phyloP scores from a whole-genome alignment of 371 early-diverging fungal genomes.

The Lichtheimia hyalospora region DNA sequence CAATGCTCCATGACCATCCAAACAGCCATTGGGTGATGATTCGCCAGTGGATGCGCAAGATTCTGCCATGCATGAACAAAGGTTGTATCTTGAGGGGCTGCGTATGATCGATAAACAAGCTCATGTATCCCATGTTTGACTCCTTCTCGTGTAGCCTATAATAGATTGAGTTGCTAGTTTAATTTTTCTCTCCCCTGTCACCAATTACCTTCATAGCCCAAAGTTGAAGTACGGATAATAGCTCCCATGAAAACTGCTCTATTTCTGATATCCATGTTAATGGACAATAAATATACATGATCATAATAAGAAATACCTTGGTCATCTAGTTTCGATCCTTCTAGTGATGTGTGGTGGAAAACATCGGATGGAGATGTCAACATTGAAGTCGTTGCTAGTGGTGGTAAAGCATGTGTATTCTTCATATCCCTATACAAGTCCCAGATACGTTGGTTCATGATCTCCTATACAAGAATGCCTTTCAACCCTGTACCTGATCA shows the following conservation, averaged over 20 bases:
- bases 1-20: slow-evolving; percentile 12
- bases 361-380: neutral
- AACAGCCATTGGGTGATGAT: neutral
- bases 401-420: neutral
- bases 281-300: too few relatives aligned
- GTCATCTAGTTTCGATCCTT: neutral
- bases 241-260: slow-evolving; percentile 1
- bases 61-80: slow-evolving; percentile 10
- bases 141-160: neutral
- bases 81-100: slow-evolving; percentile 1
- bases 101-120: neutral
- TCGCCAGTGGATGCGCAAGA: neutral
- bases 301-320: neutral
- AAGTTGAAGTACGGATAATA: slow-evolving; percentile 16
- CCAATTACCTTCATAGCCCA: slow-evolving; percentile 17
- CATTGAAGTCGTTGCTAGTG: too few relatives aligned
- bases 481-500: slow-evolving; percentile 5
- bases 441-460: neutral
- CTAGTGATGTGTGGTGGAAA: neutral
- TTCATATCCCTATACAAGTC: neutral
- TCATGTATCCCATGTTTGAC: slow-evolving; percentile 5
- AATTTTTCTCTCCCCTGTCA: too few relatives aligned
- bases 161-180: too few relatives aligned
- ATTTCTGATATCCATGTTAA: neutral
- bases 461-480: neutral